Evolutionary conservation across 768 basidiomycete genomes (phyloP).

Genomic region (Lyophyllum decastes): DNA sequence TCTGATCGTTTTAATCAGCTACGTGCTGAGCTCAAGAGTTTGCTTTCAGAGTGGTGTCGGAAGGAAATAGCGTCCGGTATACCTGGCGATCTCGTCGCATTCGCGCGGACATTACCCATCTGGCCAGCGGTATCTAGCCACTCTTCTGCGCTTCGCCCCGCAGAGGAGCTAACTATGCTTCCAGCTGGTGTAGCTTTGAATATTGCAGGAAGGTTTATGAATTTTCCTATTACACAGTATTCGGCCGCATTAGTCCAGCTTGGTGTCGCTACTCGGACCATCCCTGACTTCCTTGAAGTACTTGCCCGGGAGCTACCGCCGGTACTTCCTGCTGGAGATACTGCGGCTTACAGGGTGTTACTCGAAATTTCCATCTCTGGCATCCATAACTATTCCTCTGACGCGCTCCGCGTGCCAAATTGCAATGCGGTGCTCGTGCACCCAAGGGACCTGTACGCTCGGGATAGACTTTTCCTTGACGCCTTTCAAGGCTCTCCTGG

Average conservation of each 20-base stretch:
- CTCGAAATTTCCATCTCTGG: not conserved
- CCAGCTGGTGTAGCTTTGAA: slow-evolving; percentile 15
- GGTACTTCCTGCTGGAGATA: slow-evolving; percentile 1
- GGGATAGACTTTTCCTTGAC: slow-evolving; percentile 34
- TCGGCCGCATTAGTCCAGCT: not conserved
- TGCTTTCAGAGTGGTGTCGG: slow-evolving; percentile 35
- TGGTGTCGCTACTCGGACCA: not conserved
- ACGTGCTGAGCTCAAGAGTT: slow-evolving; percentile 1
- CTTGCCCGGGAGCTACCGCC: slow-evolving; percentile 6
- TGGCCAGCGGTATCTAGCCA: slow-evolving; percentile 33
- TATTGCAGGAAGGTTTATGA: slow-evolving; percentile 7
- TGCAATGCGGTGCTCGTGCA: slow-evolving; percentile 21
- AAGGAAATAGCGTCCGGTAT: slow-evolving; percentile 11
- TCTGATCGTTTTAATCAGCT: slow-evolving; percentile 19
- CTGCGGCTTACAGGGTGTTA: slow-evolving; percentile 1
- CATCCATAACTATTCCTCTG: not conserved
- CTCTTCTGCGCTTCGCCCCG: slow-evolving; percentile 8
- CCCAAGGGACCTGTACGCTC: slow-evolving; percentile 33
- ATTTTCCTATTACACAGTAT: not conserved
- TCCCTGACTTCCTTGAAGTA: not conserved
- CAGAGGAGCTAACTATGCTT: slow-evolving; percentile 22
- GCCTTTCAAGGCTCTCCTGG: slow-evolving; percentile 31
- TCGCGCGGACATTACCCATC: slow-evolving; percentile 23
- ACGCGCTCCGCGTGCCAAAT: slow-evolving; percentile 34
- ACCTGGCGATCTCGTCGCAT: slow-evolving; percentile 11